A percentile compares a stretch with the other conserved stretches of the same genome.
Evolutionary conservation across 176 grass and related monocot genomes (phyloP).

Genomic region (Cenchrus fungigraminus): DNA sequence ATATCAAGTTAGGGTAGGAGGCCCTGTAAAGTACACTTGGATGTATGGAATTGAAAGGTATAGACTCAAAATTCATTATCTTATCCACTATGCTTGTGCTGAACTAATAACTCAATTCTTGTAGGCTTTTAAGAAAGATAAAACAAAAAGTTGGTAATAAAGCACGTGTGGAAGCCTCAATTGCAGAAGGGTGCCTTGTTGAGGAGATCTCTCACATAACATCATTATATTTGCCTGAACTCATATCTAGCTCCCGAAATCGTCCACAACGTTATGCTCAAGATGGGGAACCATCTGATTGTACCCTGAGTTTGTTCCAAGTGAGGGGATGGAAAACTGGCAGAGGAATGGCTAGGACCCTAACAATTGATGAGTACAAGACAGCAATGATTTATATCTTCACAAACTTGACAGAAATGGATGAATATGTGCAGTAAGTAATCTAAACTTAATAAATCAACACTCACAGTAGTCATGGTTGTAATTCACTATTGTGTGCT

Average conservation of each 20-base stretch:
- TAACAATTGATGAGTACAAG: not conserved
- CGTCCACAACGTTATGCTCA: not conserved
- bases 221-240: not conserved
- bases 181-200: constrained; percentile 5
- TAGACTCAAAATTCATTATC: rapidly evolving
- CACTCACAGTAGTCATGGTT: not conserved
- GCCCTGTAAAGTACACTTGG: constrained; percentile 25
- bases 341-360: not conserved
- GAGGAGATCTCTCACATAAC: constrained; percentile 15
- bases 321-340: constrained; percentile 10
- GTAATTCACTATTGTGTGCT: not conserved
- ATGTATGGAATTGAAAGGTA: constrained; percentile 44
- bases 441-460: not conserved
- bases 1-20: constrained; percentile 20
- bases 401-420: constrained; percentile 19
- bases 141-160: constrained; percentile 19
- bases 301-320: constrained; percentile 2
- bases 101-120: not conserved
- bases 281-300: too few species aligned
- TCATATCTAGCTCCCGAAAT: not conserved
- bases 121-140: not conserved
- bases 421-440: constrained; percentile 9
- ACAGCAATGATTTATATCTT: constrained; percentile 11
- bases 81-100: not conserved
- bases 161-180: constrained; percentile 35